Base-by-base conservation (phyloP, 257 asterid species). In the Avicennia marina region DNA sequence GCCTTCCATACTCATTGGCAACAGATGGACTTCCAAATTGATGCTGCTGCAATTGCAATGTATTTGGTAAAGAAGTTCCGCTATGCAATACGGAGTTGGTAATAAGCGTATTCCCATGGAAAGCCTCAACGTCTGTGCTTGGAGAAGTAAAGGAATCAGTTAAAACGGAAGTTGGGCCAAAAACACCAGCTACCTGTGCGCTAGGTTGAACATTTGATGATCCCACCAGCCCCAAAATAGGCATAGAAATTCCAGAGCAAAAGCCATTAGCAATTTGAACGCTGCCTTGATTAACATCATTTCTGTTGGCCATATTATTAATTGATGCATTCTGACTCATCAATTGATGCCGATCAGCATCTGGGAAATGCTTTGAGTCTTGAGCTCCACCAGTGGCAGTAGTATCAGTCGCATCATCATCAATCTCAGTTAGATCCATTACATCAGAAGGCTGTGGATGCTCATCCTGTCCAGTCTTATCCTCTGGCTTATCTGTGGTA, bases 361-460 rank as follows among this genome's bases (percentile, higher is more conserved):
- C n/a, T 4, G 58, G 66, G 48, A 44, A 34, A 19, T 58, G 50
- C 72, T 81, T 85, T 41, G 27, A 54, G 47, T 81, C 95, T 60
- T 64, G 76, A 13, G 70, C 53, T 63, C 72, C 85, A 11, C 25
- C 17, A 21, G 60, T n/a, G 26, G 47, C 38, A 4, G 49, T 33
- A 7, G 41, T 45, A 68, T 66, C 71, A 70, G 76, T 64, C 7
- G 12, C 72, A 64, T 79, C 82, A 64, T 79, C 82, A 59, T 89
- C 89, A 20, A 43, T 63, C 56, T 60, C 73, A 13, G 95, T 85
- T 11, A 89, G 85, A 80, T 85, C 97, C 58, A 85, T 43, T 53
- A 79, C 43, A 52, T 75, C 75, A 33, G 58, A 71, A 58, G 71
- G 72, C 52, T 48, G 78, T 38, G 60, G 51, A 38, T 68, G 62